Evolutionary conservation across 2,329 filamentous ascomycete species (phyloP), one percentile per base, ranked within the genome.

Genomic region (Xylaria sp.): DNA sequence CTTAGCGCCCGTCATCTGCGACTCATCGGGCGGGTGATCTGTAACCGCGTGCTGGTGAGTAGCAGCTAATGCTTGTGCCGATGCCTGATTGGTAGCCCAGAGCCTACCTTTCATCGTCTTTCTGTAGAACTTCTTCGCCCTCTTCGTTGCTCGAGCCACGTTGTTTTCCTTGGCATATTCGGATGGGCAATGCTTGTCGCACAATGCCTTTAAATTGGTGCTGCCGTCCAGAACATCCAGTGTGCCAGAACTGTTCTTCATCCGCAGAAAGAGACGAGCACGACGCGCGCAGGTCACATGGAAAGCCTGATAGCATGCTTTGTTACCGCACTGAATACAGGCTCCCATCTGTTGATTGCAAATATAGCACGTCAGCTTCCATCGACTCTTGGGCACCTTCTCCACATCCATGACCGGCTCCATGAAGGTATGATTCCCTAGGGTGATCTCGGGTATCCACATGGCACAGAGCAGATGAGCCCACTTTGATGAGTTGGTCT

Each of bases 331-430:
- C 74, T 99, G 94, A 62, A 99, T 97, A 74, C 93, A 97, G 47
- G 94, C 93, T 19, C 94, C 94, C 94, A 99, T 99, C 68, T 88
- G 89, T 75, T 99, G 94, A 66, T 92, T 89, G 76, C 94, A 99
- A 59, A 99, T 95, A 74, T 99, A 99, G 76, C 94, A 99, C 47
- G 84, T 87, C 70, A 97, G 79, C 73, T 90, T 95, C 94, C 94
- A 99, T 63, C 94, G 84, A 62, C 88, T 92, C 72, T 92, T 94
- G 0, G 94, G 94, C 2, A 99, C 93, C 74, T 97, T 97, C 72
- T 99, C 94, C 42, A 99, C 91, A 67, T 97, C 94, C 80, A 94
- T 95, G 54, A 99, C 92, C 0, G 94, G 94, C 71, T 99, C 94
- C 91, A 97, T 97, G 72, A 97, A 94, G 6, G 92, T 96, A 63